Evolutionary conservation across 176 grass and related monocot genomes (phyloP), one percentile per base, ranked within the genome.

Genomic region (Paspalum notatum): DNA sequence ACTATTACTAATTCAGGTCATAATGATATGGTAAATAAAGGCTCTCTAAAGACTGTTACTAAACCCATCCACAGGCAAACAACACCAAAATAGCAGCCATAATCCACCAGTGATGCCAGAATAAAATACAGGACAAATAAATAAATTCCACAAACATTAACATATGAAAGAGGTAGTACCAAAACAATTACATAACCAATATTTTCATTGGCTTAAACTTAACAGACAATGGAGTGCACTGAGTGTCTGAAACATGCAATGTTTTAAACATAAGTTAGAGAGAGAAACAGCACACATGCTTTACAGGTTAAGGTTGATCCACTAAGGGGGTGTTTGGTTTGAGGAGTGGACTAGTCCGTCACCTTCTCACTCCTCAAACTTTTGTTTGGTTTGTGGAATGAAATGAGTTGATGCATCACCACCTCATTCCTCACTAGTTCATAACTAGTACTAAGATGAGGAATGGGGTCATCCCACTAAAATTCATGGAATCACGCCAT

Each of bases 81-180:
- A 62, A 12, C 12, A 51, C 2, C 18, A 47, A 61, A 47, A 64
- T 20, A 78, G 44, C 25, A 58, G 45, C 17, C 21, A 66, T 80
- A 41, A 41, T 67, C 26, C 20, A 56, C n/a, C 59, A 49, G 50
- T 42, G 53, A 52, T 49, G 60, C 50, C 41, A 66, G 1, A 44
- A 58, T 44, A 74, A 12, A 85, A 48, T 40, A 73, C 13, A 84
- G 16, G 24, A 56, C 4, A 72, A 72, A 59, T 49, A 58, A 60
- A 80, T 27, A 80, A 66, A 80, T 49, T 54, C 21, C 61, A 65
- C 44, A 80, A 58, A 69, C 41, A 54, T 20, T 25, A 74, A 74
- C 25, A 27, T 48, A 59, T 9, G 46, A 44, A 27, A 71, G 60
- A 83, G 70, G 15, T 32, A 44, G 37, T 47, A 56, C 25, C 38